phyloP scores from a whole-genome alignment of 176 grass and related monocot genomes.

The Avena eriantha region DNA sequence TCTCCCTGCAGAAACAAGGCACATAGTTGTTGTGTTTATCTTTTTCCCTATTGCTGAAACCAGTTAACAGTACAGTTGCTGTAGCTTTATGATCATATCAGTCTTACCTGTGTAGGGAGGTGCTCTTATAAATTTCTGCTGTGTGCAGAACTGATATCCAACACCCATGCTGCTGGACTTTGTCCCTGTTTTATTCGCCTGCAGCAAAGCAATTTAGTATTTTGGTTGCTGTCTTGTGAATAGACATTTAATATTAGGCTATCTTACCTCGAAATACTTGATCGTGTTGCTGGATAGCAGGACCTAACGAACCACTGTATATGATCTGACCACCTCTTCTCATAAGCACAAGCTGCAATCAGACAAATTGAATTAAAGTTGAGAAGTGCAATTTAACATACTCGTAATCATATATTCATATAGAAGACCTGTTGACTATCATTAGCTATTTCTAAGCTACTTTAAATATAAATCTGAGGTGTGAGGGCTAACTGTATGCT shows the following conservation, averaged over 20 bases:
- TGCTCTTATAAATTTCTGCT: conserved; percentile 69
- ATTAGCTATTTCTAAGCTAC: conserved; percentile 1
- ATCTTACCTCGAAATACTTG: conserved; percentile 92
- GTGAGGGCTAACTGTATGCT: background rate
- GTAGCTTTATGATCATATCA: conserved; percentile 30
- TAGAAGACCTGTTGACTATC: background rate
- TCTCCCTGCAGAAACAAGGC: conserved; percentile 58
- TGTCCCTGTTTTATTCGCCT: conserved; percentile 76
- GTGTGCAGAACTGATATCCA: conserved; percentile 77
- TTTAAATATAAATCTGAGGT: background rate
- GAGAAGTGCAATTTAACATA: conserved; percentile 5
- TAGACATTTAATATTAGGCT: conserved; percentile 1
- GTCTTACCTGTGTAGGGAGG: conserved; percentile 69
- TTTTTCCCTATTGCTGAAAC: conserved; percentile 16
- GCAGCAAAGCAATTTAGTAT: conserved; percentile 35
- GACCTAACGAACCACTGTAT: conserved; percentile 77
- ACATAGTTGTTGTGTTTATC: conserved; percentile 33
- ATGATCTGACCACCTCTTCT: conserved; percentile 89
- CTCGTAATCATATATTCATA: background rate
- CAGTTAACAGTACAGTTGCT: conserved; percentile 4
- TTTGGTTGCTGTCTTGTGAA: conserved; percentile 6
- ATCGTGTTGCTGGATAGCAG: conserved; percentile 79
- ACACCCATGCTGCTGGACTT: conserved; percentile 89
- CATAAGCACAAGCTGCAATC: conserved; percentile 84
- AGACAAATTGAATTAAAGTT: conserved; percentile 39